These are phyloP conservation scores for Alternaria alternata DNA, from an alignment of 2,329 filamentous ascomycete genomes.

Conservation along the genomic window DNA sequence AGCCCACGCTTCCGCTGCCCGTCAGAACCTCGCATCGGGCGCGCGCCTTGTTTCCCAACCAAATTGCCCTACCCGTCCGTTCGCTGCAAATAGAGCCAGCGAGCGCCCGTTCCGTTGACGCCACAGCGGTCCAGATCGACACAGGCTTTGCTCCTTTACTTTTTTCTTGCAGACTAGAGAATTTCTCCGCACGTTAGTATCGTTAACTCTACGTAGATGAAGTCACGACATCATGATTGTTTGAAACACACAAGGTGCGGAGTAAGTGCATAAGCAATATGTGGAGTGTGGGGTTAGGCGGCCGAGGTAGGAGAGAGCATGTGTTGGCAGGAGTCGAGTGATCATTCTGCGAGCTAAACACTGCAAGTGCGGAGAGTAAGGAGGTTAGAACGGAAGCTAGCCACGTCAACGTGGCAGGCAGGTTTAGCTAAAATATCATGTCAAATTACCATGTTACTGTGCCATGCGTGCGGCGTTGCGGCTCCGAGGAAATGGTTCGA, in stretches of 20 bases:
- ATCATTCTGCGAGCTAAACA: conserved; percentile 2
- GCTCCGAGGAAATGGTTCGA: conserved; percentile 4
- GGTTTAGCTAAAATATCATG: not conserved
- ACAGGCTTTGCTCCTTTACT: not conserved
- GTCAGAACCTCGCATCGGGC: not conserved
- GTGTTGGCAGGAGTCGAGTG: conserved; percentile 3
- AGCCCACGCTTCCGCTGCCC: not conserved
- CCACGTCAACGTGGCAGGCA: conserved; percentile 27
- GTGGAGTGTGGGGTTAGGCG: conserved; percentile 1
- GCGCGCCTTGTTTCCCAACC: not conserved
- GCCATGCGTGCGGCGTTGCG: conserved; percentile 1
- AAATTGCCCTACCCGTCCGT: not conserved
- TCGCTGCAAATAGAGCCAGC: not conserved
- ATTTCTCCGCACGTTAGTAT: conserved; percentile 1
- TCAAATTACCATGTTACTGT: conserved; percentile 1
- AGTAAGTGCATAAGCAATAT: not conserved
- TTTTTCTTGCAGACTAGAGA: not conserved
- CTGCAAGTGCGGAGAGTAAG: conserved; percentile 1
- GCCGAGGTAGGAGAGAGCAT: not conserved
- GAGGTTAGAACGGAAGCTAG: conserved; percentile 22
- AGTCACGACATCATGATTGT: not conserved
- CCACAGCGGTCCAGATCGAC: conserved; percentile 4
- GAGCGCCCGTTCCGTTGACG: not conserved
- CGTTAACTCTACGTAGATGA: not conserved
- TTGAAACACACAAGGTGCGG: not conserved